A percentile compares a stretch with the other conserved stretches of the same genome.
phyloP scores from a whole-genome alignment of 202 grass and related monocot species.

The Carex sylvatica region DNA sequence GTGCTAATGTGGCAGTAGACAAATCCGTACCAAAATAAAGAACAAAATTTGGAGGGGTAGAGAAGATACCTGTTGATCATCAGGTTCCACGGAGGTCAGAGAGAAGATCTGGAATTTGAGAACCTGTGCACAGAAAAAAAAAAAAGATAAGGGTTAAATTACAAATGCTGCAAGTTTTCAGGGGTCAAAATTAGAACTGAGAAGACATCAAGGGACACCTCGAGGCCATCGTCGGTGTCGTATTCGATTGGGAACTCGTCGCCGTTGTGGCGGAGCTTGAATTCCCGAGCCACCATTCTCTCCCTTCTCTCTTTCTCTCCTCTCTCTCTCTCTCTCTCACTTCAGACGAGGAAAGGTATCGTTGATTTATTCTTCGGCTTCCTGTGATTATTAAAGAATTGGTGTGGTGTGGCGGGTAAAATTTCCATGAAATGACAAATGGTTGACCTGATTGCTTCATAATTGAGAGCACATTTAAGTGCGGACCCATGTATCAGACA shows the following conservation, averaged over 20 bases:
- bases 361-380: too few relatives aligned
- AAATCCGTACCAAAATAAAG: neutral
- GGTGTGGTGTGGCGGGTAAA: neutral
- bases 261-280: slow-evolving; percentile 48
- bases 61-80: slow-evolving; percentile 66
- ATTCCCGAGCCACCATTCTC: slow-evolving; percentile 62
- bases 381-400: too few relatives aligned
- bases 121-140: slow-evolving; percentile 20
- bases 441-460: neutral
- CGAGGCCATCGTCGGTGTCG: slow-evolving; percentile 67
- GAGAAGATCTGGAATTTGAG: slow-evolving; percentile 89
- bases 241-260: slow-evolving; percentile 58
- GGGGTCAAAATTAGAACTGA: neutral
- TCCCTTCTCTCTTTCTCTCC: neutral
- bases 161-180: neutral
- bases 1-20: neutral
- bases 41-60: neutral
- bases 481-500: neutral
- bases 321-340: neutral
- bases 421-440: neutral
- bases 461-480: neutral
- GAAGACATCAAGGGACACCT: slow-evolving; percentile 22
- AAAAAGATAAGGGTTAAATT: neutral
- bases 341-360: too few relatives aligned
- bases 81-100: slow-evolving; percentile 72